Base-by-base conservation (phyloP, 2,329 filamentous ascomycete genomes). In the Cladorrhinum sp. region DNA sequence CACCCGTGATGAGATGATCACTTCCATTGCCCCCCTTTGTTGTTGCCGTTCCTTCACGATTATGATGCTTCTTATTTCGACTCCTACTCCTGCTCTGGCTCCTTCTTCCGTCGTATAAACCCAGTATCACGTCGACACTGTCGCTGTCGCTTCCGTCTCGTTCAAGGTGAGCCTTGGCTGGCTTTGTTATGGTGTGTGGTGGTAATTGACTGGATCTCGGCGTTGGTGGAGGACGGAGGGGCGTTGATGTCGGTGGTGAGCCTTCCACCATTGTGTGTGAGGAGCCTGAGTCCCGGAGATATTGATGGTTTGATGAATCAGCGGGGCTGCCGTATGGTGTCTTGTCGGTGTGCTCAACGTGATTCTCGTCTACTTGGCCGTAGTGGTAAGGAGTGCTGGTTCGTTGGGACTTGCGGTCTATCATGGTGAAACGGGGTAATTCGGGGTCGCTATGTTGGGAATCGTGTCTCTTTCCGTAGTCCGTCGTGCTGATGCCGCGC, bases 361-460 rank as follows among this genome's bases (percentile, higher is more conserved):
- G 16, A 55, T 55, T 9, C 12, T 9, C 12, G 9, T 36, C 32
- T 36, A 36, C 12, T 36, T 36, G 9, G 32, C 3, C 12, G 32
- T 5, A 36, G 12, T 8, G 32, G 12, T 5, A 36, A 36, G 32
- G 57, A 62, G 53, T 51, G 32, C 18, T 54, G 23, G 45, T 13
- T 4, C 32, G 32, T 36, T 36, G 32, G 12, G 32, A 50, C 75
- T 60, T 84, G 75, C n/a, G 89, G 87, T 12, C 84, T 78, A 36
- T 81, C 80, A 60, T 73, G 12, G 66, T 67, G 54, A 74, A 75
- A 1, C 65, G 65, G 1, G 72, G 73, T 9, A 73, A 53, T 22
- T 79, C 75, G 69, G 83, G 85, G 61, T 82, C 84, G 72, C 81
- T 79, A 72, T 89, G 92, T 73, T 68, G 64, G 36, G 60, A 66